phyloP scores from a whole-genome alignment of 208 protist genomes.

The Novymonas esmeraldas region DNA sequence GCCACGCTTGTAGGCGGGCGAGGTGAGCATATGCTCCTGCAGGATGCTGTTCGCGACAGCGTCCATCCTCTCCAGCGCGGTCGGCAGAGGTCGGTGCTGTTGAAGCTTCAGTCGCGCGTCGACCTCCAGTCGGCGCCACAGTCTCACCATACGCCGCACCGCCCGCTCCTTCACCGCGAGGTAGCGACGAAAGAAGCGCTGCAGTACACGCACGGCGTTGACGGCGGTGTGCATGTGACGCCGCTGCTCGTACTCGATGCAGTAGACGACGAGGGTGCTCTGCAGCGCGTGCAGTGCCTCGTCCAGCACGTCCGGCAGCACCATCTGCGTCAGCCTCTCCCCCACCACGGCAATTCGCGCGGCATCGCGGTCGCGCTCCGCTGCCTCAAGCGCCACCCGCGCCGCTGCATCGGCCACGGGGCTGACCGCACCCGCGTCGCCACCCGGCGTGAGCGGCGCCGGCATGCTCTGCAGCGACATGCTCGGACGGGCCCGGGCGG shows the following conservation, averaged over 20 bases:
- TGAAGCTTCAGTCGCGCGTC: slow-evolving; percentile 65
- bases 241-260: slow-evolving; percentile 20
- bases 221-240: slow-evolving; percentile 30
- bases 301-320: slow-evolving; percentile 22
- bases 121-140: slow-evolving; percentile 70
- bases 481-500: too few relatives aligned
- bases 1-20: slow-evolving; percentile 59
- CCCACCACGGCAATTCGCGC: slow-evolving; percentile 3
- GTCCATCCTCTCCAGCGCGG: slow-evolving; percentile 55
- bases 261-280: slow-evolving; percentile 34
- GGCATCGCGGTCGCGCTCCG: background rate
- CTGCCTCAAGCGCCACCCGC: background rate
- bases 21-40: slow-evolving; percentile 84
- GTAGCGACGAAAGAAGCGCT: slow-evolving; percentile 76
- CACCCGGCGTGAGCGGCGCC: too few relatives aligned
- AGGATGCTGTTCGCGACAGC: slow-evolving; percentile 74
- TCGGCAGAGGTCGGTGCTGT: slow-evolving; percentile 47
- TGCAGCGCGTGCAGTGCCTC: slow-evolving; percentile 15
- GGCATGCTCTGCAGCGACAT: background rate
- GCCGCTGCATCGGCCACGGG: background rate
- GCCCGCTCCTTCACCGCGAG: slow-evolving; percentile 59
- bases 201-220: slow-evolving; percentile 42
- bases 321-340: slow-evolving; percentile 12
- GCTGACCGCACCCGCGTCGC: background rate
- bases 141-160: slow-evolving; percentile 56